A percentile compares a stretch with the other conserved stretches of the same genome.
These are phyloP conservation scores for Abrus precatorius DNA, from an alignment of 306 rosid genomes.

Conservation along the genomic window DNA sequence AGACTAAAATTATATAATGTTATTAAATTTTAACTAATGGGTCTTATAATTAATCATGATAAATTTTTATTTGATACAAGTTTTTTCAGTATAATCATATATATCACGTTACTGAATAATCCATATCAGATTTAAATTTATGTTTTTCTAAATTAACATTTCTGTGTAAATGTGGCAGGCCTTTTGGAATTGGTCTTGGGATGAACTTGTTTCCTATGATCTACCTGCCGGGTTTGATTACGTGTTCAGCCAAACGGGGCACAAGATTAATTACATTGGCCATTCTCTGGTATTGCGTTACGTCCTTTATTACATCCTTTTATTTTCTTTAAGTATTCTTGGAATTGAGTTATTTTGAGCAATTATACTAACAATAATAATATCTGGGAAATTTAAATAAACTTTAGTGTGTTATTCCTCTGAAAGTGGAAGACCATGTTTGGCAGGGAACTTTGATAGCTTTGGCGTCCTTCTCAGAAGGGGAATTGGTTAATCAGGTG, in stretches of 20 bases:
- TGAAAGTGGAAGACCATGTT: constrained; percentile 36
- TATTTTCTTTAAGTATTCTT: neutral
- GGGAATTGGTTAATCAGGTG: constrained; percentile 68
- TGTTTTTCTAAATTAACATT: neutral
- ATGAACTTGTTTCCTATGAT: constrained; percentile 76
- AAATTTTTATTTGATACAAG: too few species aligned
- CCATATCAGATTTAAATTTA: neutral
- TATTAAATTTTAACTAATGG: too few species aligned
- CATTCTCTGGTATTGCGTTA: constrained; percentile 77
- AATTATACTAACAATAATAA: too few species aligned
- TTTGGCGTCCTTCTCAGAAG: constrained; percentile 79
- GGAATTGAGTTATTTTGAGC: too few species aligned
- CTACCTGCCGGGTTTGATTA: constrained; percentile 82
- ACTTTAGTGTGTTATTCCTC: too few species aligned
- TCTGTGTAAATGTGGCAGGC: constrained; percentile 55
- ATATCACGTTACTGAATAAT: neutral
- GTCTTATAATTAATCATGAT: too few species aligned
- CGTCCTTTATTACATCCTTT: neutral
- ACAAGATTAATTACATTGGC: constrained; percentile 84
- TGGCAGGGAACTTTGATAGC: constrained; percentile 81
- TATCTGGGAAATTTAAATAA: too few species aligned
- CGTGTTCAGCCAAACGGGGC: constrained; percentile 71
- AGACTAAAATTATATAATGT: too few species aligned
- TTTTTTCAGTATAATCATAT: neutral
- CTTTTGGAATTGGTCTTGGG: constrained; percentile 92